phyloP scores from a whole-genome alignment of 495 filamentous ascomycete genomes.

The Cercophora samala region DNA sequence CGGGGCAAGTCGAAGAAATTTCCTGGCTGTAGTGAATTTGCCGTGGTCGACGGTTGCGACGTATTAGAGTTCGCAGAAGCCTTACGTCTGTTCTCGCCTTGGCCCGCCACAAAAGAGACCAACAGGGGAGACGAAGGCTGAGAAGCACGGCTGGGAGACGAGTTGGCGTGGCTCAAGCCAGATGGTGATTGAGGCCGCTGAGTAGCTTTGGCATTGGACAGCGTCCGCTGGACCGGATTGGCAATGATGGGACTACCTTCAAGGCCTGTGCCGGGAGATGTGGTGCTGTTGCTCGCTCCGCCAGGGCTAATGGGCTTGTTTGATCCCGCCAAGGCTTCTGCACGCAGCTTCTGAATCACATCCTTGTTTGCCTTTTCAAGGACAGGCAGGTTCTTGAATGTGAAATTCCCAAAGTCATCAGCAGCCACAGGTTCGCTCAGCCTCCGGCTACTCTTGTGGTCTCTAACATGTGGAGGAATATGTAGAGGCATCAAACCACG shows the following conservation, averaged over 20 bases:
- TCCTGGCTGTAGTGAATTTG: conserved; percentile 67
- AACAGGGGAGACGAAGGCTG: conserved; percentile 93
- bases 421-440: conserved; percentile 83
- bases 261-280: conserved; percentile 57
- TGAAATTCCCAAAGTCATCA: conserved; percentile 94
- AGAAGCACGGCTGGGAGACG: conserved; percentile 81
- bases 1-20: conserved; percentile 69
- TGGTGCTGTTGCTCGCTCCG: conserved; percentile 34
- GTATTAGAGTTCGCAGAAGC: conserved; percentile 83
- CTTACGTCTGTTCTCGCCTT: conserved; percentile 49
- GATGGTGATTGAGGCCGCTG: conserved; percentile 87
- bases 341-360: conserved; percentile 89
- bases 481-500: conserved; percentile 90
- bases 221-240: conserved; percentile 72
- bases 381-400: conserved; percentile 95
- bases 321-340: conserved; percentile 75
- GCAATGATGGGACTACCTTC: conserved; percentile 84
- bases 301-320: conserved; percentile 48
- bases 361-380: conserved; percentile 98
- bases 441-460: conserved; percentile 70
- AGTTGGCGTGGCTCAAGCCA: conserved; percentile 68
- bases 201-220: conserved; percentile 70
- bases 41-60: conserved; percentile 72
- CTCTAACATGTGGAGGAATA: conserved; percentile 93
- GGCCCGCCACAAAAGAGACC: conserved; percentile 86